These are phyloP conservation scores for Halenospora varia DNA, from an alignment of 495 filamentous ascomycete genomes.

Conservation along the genomic window DNA sequence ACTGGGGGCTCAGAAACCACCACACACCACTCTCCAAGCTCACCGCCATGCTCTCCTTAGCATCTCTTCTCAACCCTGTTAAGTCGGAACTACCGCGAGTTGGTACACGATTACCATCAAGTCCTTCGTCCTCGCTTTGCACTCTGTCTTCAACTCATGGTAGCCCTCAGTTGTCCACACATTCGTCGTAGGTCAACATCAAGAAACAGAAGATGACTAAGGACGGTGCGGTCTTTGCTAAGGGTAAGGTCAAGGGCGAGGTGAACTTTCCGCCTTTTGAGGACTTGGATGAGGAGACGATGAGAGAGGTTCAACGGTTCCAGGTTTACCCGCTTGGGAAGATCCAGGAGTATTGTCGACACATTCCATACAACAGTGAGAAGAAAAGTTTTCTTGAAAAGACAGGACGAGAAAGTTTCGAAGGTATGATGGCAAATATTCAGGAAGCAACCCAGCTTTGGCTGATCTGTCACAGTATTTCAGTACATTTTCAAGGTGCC, in stretches of 20 bases:
- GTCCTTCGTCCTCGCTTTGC: constrained; percentile 21
- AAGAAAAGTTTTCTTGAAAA: constrained; percentile 83
- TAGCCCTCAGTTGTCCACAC: constrained; percentile 23
- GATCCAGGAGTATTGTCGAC: constrained; percentile 64
- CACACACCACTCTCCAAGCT: constrained; percentile 14
- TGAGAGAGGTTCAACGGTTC: constrained; percentile 54
- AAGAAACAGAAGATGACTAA: constrained; percentile 48
- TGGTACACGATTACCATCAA: constrained; percentile 22
- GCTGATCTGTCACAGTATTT: constrained; percentile 58
- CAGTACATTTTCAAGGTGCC: constrained; percentile 83
- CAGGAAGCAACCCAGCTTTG: constrained; percentile 7
- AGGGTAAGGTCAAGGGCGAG: constrained; percentile 53
- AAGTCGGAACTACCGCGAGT: constrained; percentile 20
- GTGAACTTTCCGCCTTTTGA: constrained; percentile 69
- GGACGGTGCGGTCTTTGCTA: constrained; percentile 54
- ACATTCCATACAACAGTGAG: constrained; percentile 89
- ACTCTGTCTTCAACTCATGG: constrained; percentile 22
- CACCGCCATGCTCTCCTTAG: constrained; percentile 45
- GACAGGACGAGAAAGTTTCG: constrained; percentile 82
- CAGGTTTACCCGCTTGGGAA: constrained; percentile 61
- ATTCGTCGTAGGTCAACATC: constrained; percentile 27
- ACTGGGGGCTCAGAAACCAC: constrained; percentile 7
- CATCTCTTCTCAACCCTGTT: constrained; percentile 59
- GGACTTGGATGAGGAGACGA: constrained; percentile 48
- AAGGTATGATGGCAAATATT: constrained; percentile 53